Evolutionary conservation across 352 stramenopile genomes (phyloP).

Genomic region (Aphanomyces cochlioides): DNA sequence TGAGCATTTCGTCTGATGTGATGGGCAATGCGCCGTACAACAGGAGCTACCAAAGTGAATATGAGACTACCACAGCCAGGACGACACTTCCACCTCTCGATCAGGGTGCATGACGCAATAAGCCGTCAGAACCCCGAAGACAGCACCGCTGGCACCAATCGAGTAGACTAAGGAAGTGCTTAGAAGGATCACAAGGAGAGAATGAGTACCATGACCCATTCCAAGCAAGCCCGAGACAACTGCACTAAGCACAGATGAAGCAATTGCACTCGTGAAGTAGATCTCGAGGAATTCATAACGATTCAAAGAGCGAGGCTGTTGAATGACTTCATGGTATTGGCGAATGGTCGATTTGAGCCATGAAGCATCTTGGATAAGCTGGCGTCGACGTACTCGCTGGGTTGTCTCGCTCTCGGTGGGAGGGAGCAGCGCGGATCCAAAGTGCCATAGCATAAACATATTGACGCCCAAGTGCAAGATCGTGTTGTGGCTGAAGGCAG

Average conservation of each 20-base stretch:
- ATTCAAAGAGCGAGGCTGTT: slow-evolving; percentile 5
- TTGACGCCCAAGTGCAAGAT: slow-evolving; percentile 78
- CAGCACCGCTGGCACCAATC: slow-evolving; percentile 71
- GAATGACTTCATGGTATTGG: not conserved
- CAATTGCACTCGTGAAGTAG: slow-evolving; percentile 66
- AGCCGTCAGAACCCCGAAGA: slow-evolving; percentile 74
- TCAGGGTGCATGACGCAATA: slow-evolving; percentile 74
- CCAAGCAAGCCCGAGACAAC: slow-evolving; percentile 61
- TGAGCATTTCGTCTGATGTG: slow-evolving; percentile 56
- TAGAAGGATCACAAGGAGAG: not conserved
- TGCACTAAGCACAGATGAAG: slow-evolving; percentile 64
- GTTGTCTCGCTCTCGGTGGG: slow-evolving; percentile 29
- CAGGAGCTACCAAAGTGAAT: slow-evolving; percentile 39
- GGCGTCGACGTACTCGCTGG: slow-evolving; percentile 20
- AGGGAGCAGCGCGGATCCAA: slow-evolving; percentile 62
- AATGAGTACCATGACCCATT: slow-evolving; percentile 44
- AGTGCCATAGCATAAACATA: slow-evolving; percentile 89
- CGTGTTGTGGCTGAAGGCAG: slow-evolving; percentile 81
- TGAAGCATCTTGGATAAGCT: slow-evolving; percentile 30
- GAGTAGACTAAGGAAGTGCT: slow-evolving; percentile 54
- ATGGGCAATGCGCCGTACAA: slow-evolving; percentile 55
- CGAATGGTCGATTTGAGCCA: slow-evolving; percentile 37
- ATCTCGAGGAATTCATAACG: slow-evolving; percentile 35
- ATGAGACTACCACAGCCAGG: not conserved
- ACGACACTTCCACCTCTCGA: slow-evolving; percentile 42